Evolutionary conservation across 306 rosid species (phyloP).

Genomic region (Betula pendula): DNA sequence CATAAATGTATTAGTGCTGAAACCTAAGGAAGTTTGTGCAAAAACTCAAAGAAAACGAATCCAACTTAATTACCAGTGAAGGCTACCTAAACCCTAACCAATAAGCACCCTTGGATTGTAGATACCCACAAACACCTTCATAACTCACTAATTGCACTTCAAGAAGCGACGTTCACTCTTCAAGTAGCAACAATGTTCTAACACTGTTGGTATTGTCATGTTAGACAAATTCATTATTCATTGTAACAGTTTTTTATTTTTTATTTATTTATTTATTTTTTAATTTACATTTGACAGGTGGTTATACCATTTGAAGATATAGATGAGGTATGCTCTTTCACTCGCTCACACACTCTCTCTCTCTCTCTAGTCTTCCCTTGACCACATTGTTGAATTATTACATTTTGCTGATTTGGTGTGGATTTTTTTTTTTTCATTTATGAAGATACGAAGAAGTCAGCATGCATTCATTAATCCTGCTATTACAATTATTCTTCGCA

Average conservation of each 20-base stretch:
- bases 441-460: constrained; percentile 91
- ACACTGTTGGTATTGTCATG: no score
- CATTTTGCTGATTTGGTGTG: constrained; percentile 27
- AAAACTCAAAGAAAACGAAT: no score
- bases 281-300: constrained; percentile 57
- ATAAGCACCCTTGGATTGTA: no score
- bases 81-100: no score
- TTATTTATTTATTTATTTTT: constrained; percentile 12
- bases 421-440: constrained; percentile 13
- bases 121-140: no score
- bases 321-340: constrained; percentile 70
- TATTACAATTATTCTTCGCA: constrained; percentile 84
- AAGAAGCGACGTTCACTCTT: no score
- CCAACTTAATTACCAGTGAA: no score
- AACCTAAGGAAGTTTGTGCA: no score
- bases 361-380: not conserved
- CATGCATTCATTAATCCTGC: constrained; percentile 99
- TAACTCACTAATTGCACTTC: no score
- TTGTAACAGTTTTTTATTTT: not conserved
- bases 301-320: constrained; percentile 81
- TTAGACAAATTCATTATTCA: not conserved
- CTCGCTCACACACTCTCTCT: constrained; percentile 27
- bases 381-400: constrained; percentile 21
- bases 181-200: no score
- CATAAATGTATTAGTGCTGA: not conserved